Base-by-base conservation (phyloP, 352 stramenopile species). In the Globisporangium nunn region DNA sequence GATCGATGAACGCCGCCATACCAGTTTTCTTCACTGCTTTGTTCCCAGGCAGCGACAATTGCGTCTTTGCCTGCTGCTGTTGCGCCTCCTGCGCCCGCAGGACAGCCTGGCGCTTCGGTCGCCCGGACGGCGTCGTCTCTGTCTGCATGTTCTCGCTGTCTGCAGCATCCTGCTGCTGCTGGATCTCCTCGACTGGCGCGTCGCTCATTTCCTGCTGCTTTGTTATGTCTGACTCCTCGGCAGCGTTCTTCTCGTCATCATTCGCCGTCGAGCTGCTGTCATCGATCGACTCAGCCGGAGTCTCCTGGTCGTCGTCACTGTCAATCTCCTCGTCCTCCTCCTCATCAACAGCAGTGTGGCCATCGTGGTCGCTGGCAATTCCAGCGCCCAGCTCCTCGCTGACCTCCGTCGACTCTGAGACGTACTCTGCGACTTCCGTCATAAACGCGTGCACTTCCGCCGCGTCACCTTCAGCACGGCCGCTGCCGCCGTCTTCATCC, bases 91-190 rank as follows among this genome's bases (percentile, higher is more conserved):
- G 74, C 6, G 74, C 68, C 4, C 59, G 62, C 18, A 89, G 48
- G 35, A 77, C 81, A 1, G 73, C 77, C 50, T 80, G 67, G 40
- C 78, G 73, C 59, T 83, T 91, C 3, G 72, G 69, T 6, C 81
- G 74, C 39, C 75, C 68, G 17, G 49, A 54, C 6, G 30, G 4
- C 7, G 40, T 41, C 29, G 18, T 15, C 28, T 40, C 29, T n/a
- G 28, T 4, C 41, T 47, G 41, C 41, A 3, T 17, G 41, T 17
- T 48, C 18, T 48, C 43, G 6, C 6, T 30, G n/a, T 7, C n/a
- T 2, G 17, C 43, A 28, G 15, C 17, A 23, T 15, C 28, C 23
- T 47, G 0, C 37, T 48, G 17, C 14, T 54, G 14, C 17, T 54
- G 17, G 5, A 1, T 18, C 17, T 28, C 2, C 6, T n/a, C 12